Conservation (phyloP, 1,284 basidiomycete species). For the Puccinia novopanici region DNA sequence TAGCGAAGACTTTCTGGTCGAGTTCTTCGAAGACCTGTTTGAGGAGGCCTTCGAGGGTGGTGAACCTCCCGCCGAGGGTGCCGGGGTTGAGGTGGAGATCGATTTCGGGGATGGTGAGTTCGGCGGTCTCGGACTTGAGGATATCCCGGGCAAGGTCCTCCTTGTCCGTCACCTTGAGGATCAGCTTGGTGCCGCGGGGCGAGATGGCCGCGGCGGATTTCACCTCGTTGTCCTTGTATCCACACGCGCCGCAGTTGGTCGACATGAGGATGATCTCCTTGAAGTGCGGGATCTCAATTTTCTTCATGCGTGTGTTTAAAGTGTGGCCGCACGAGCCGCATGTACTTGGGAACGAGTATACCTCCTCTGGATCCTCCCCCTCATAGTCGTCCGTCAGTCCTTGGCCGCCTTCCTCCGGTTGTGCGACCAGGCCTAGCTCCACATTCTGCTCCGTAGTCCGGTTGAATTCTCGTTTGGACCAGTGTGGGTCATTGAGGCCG, state of each 20-base stretch:
- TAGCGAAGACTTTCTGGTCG: constrained; percentile 80
- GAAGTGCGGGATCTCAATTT: constrained; percentile 96
- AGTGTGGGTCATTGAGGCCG: constrained; percentile 81
- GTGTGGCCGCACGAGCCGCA: constrained; percentile 86
- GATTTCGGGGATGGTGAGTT: constrained; percentile 89
- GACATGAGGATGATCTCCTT: constrained; percentile 99
- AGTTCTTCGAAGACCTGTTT: constrained; percentile 95
- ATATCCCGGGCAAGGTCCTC: constrained; percentile 94
- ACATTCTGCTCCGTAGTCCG: constrained; percentile 83
- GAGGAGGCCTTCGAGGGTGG: constrained; percentile 91
- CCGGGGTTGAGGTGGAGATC: constrained; percentile 88
- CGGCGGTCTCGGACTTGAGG: constrained; percentile 90
- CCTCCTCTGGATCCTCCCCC: constrained; percentile 70
- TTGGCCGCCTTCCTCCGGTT: constrained; percentile 56
- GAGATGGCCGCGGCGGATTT: constrained; percentile 91
- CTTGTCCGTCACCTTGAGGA: constrained; percentile 83
- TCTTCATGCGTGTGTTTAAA: constrained; percentile 90
- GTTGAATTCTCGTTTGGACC: constrained; percentile 84
- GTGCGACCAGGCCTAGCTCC: constrained; percentile 66
- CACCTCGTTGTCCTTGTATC: constrained; percentile 96
- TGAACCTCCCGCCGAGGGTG: constrained; percentile 96
- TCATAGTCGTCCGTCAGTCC: constrained; percentile 58
- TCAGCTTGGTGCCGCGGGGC: constrained; percentile 79
- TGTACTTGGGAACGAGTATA: constrained; percentile 81
- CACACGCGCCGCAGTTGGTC: constrained; percentile 90